These are phyloP conservation scores for Protomyces pachydermus DNA, from an alignment of 1,139 yeast species.

Conservation along the genomic window DNA sequence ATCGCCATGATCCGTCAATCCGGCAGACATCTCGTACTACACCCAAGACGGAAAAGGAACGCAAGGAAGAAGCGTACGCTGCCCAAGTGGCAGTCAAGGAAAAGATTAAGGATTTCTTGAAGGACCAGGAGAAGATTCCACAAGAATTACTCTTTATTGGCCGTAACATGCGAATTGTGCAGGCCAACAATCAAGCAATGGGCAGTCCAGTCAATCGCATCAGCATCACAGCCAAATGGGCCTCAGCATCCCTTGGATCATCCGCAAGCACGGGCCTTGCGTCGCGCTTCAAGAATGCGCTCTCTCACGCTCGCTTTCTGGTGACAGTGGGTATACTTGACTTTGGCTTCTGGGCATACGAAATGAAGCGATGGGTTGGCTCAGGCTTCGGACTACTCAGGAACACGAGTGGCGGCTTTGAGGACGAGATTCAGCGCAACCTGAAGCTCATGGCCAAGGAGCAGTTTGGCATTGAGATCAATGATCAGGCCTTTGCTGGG, in stretches of 20 bases:
- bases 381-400: slow-evolving; percentile 32
- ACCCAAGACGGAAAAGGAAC: slow-evolving; percentile 5
- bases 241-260: slow-evolving; percentile 28
- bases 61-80: slow-evolving; percentile 37
- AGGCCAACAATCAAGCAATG: slow-evolving; percentile 58
- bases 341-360: slow-evolving; percentile 43
- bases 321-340: slow-evolving; percentile 46
- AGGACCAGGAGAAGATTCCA: slow-evolving; percentile 64
- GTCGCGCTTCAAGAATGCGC: slow-evolving; percentile 11
- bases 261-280: slow-evolving; percentile 12
- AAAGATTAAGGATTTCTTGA: slow-evolving; percentile 48
- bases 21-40: slow-evolving; percentile 31
- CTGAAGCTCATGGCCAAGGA: slow-evolving; percentile 37
- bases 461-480: slow-evolving; percentile 32
- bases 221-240: slow-evolving; percentile 50
- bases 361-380: slow-evolving; percentile 44
- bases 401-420: slow-evolving; percentile 44
- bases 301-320: slow-evolving; percentile 40
- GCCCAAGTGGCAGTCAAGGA: slow-evolving; percentile 42
- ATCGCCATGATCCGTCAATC: slow-evolving; percentile 31
- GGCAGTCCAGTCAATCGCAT: slow-evolving; percentile 72
- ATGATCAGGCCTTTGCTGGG: slow-evolving; percentile 16
- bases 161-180: slow-evolving; percentile 69
- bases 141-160: slow-evolving; percentile 60
- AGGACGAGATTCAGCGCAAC: slow-evolving; percentile 48